Evolutionary conservation across 2,329 filamentous ascomycete species (phyloP).

Genomic region (Metarhizium robertsii): DNA sequence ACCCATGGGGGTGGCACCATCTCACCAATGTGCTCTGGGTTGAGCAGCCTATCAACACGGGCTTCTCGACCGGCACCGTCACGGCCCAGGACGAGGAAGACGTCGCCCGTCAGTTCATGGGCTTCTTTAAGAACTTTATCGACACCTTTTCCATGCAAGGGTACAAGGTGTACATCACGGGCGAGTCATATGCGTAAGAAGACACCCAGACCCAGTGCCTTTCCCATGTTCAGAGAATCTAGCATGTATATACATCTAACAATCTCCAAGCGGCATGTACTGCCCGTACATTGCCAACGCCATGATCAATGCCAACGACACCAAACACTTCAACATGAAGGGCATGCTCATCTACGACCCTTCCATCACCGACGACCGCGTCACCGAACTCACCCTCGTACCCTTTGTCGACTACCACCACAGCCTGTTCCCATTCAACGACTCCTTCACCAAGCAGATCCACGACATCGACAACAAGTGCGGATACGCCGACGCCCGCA

Average conservation of each 20-base stretch:
- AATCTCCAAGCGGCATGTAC: conserved; percentile 35
- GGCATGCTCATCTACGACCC: conserved; percentile 65
- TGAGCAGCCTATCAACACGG: conserved; percentile 59
- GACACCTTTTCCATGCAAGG: conserved; percentile 57
- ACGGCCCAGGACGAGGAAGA: conserved; percentile 59
- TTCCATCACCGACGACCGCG: conserved; percentile 40
- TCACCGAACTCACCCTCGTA: conserved; percentile 36
- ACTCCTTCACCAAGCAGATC: conserved; percentile 20
- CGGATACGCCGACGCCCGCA: conserved; percentile 49
- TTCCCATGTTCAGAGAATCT: too few species aligned
- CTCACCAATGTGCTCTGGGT: conserved; percentile 53
- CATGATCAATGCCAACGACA: conserved; percentile 57
- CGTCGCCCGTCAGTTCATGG: conserved; percentile 59
- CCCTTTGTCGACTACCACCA: conserved; percentile 50
- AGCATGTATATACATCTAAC: background rate
- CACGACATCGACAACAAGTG: conserved; percentile 32
- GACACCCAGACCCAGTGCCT: fast-evolving
- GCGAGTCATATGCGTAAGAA: conserved; percentile 49
- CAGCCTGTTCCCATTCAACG: conserved; percentile 47
- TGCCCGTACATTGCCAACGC: conserved; percentile 61
- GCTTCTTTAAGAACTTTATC: conserved; percentile 72
- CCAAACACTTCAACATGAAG: conserved; percentile 54
- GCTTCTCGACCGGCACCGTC: conserved; percentile 56
- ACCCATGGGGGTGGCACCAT: conserved; percentile 57
- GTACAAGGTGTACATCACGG: conserved; percentile 63